Evolutionary conservation across 2,329 filamentous ascomycete species (phyloP).

Genomic region (Arthrocladium fulminans): DNA sequence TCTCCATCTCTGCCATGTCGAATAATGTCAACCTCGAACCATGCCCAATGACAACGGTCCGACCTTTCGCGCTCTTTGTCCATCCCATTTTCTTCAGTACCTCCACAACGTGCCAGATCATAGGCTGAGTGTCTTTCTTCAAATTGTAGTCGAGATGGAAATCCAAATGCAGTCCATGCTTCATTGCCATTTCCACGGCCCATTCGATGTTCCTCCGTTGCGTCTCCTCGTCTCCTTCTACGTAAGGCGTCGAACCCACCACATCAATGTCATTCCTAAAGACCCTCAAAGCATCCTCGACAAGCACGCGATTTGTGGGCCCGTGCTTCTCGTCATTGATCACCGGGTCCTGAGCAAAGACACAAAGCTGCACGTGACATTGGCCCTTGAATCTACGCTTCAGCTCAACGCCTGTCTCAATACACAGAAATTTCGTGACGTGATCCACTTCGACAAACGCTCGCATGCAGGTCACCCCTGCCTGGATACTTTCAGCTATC

Average conservation of each 20-base stretch:
- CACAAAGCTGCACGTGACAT: slow-evolving; percentile 57
- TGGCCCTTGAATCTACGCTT: slow-evolving; percentile 45
- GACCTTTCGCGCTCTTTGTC: slow-evolving; percentile 31
- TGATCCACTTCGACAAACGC: slow-evolving; percentile 64
- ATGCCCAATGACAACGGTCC: slow-evolving; percentile 55
- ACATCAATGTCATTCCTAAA: slow-evolving; percentile 42
- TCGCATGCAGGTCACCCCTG: slow-evolving; percentile 60
- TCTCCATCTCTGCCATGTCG: slow-evolving; percentile 39
- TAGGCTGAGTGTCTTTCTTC: slow-evolving; percentile 39
- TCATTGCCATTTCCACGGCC: slow-evolving; percentile 49
- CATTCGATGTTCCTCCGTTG: slow-evolving; percentile 53
- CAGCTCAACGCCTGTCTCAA: slow-evolving; percentile 49
- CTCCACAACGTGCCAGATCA: slow-evolving; percentile 48
- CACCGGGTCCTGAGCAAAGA: slow-evolving; percentile 62
- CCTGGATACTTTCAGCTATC: slow-evolving; percentile 53
- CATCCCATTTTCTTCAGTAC: slow-evolving; percentile 44
- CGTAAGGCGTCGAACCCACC: slow-evolving; percentile 61
- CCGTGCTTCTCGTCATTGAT: slow-evolving; percentile 47
- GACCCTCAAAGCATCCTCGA: slow-evolving; percentile 37
- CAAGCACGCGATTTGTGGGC: slow-evolving; percentile 42
- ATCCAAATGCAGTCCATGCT: slow-evolving; percentile 50
- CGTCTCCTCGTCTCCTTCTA: slow-evolving; percentile 46
- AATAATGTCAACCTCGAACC: slow-evolving; percentile 59
- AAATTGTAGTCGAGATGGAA: slow-evolving; percentile 66
- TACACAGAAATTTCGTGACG: slow-evolving; percentile 49